Evolutionary conservation across 78 protist species (phyloP).

Genomic region (Isochrysis galbana): DNA sequence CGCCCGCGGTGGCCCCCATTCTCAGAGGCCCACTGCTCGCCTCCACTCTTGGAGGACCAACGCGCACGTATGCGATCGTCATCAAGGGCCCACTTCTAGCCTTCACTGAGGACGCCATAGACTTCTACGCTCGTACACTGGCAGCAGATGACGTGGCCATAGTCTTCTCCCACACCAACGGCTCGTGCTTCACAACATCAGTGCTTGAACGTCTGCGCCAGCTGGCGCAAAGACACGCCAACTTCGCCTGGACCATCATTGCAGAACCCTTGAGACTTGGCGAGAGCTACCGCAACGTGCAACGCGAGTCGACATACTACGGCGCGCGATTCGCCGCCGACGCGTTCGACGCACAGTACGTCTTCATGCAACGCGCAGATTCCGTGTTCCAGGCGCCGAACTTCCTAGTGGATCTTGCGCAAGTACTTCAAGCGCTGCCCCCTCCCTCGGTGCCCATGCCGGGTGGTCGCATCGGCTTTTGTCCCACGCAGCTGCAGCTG

Average conservation of each 20-base stretch:
- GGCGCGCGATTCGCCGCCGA: neutral
- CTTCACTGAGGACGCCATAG: neutral
- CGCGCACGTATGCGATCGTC: too few species aligned
- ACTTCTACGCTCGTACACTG: neutral
- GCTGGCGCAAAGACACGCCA: neutral
- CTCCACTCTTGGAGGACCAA: too few species aligned
- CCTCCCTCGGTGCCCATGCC: neutral
- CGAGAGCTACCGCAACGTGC: neutral
- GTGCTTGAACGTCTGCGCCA: neutral
- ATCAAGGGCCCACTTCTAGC: neutral
- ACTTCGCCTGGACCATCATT: neutral
- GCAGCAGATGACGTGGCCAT: neutral
- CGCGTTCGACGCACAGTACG: neutral
- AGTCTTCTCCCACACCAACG: neutral
- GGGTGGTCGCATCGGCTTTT: neutral
- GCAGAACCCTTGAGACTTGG: neutral
- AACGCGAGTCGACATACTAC: neutral
- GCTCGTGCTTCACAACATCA: neutral
- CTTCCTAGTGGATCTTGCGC: neutral
- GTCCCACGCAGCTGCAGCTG: neutral
- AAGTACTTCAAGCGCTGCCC: neutral
- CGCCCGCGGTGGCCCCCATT: too few species aligned
- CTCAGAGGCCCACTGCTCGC: too few species aligned
- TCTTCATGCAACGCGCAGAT: neutral
- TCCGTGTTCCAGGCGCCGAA: neutral